Evolutionary conservation across 352 stramenopile species (phyloP), one percentile per base, ranked within the genome.

Genomic region (Phytophthora constricta): DNA sequence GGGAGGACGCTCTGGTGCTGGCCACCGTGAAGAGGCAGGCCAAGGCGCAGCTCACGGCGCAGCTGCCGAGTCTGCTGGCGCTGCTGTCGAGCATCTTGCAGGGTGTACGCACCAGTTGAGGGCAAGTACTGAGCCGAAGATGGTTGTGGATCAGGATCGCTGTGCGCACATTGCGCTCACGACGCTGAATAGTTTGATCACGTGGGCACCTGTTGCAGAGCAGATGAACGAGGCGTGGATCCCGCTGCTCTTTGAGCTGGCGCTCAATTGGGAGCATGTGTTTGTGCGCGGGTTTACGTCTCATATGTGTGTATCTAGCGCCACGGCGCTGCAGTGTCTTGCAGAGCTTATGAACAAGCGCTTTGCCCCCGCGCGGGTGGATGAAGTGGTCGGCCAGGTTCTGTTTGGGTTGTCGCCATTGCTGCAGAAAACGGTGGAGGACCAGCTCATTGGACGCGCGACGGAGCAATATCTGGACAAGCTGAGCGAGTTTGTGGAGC

Each of bases 401-500:
- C 77, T 93, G 67, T 59, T 74, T 46, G 72, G 68, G 0, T 49
- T 93, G 14, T 89, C 77, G 54, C 68, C 81, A n/a, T 57, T 93
- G 28, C 48, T 93, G 27, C 81, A 93, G 49, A 79, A 79, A 48
- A 87, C 74, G 1, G 76, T 87, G 17, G 79, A 87, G 13, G 80
- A 87, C n/a, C 68, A 84, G 14, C 39, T 86, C 2, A 77, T 91
- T 37, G 56, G 57, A 1, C 56, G 62, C 34, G 81, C 80, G 5
- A 85, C 72, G 0, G 78, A 92, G 41, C 72, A 88, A 28, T 92
- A 86, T 31, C 57, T 92, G 34, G 84, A 92, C 72, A 92, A 92
- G 62, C 57, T 95, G 5, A 90, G 79, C 39, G 87, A 82, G 58
- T 88, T 92, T 43, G 82, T 93, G 2, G 83, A 95, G 62, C 47